Evolutionary conservation across 139 green algal species (phyloP).

Genomic region (Zygnema circumcarinatum): DNA sequence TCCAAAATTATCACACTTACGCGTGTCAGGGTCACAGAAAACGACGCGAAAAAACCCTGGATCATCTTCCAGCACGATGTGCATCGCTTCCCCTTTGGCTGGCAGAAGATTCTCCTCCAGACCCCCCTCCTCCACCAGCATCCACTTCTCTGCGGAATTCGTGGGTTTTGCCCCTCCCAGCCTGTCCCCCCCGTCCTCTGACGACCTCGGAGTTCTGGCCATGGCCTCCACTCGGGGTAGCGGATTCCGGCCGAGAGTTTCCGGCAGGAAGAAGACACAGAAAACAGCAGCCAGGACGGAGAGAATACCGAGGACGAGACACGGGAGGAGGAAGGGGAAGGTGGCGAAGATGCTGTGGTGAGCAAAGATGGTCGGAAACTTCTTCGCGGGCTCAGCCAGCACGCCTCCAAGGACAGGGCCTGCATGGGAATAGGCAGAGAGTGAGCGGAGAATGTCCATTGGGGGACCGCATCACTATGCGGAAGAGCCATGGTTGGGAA

Average conservation of each 20-base stretch:
- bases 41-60: constrained; percentile 18
- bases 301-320: constrained; percentile 20
- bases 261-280: constrained; percentile 11
- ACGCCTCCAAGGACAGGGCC: constrained; percentile 33
- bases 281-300: neutral
- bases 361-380: constrained; percentile 39
- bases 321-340: constrained; percentile 35
- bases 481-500: no score
- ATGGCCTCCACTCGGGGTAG: neutral
- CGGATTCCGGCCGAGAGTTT: constrained; percentile 20
- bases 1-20: neutral
- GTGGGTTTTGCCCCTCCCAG: neutral
- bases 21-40: constrained; percentile 8
- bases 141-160: neutral
- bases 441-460: no score
- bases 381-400: constrained; percentile 28
- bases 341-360: constrained; percentile 8
- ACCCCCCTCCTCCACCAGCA: neutral
- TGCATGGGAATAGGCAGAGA: neutral
- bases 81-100: neutral
- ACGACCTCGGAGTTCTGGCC: neutral
- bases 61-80: neutral
- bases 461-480: no score
- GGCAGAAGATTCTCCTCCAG: neutral
- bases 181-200: neutral